phyloP scores from a whole-genome alignment of 371 early-diverging fungal genomes.

The Conidiobolus coronatus region DNA sequence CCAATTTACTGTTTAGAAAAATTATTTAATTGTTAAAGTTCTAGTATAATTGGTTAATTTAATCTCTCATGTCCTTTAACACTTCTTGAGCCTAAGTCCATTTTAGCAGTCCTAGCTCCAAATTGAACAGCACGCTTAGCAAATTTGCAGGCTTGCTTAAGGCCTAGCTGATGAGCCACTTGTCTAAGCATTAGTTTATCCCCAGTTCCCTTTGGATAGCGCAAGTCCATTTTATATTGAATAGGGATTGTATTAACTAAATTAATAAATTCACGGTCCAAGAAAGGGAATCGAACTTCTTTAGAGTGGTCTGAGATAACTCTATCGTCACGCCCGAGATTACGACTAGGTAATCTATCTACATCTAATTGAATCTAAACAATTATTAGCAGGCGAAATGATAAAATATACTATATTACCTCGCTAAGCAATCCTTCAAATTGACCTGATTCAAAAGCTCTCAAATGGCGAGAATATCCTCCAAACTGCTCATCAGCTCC shows the following conservation, averaged over 20 bases:
- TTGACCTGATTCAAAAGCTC: constrained; percentile 31
- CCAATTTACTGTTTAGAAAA: too few relatives aligned
- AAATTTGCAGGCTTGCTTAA: constrained; percentile 20
- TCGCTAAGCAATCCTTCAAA: constrained; percentile 45
- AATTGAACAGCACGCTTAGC: constrained; percentile 92
- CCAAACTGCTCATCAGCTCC: constrained; percentile 92
- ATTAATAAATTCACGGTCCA: constrained; percentile 42
- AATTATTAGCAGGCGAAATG: background rate
- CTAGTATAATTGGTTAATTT: too few relatives aligned
- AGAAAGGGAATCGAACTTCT: constrained; percentile 77
- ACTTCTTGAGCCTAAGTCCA: constrained; percentile 20
- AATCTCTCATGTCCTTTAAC: background rate
- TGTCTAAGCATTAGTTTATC: constrained; percentile 74
- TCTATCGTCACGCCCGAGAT: constrained; percentile 86
- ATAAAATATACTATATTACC: constrained; percentile 8
- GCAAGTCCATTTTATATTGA: constrained; percentile 53
- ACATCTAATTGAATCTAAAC: constrained; percentile 56
- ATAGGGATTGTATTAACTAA: constrained; percentile 46
- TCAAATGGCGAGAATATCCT: constrained; percentile 76
- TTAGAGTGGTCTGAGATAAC: constrained; percentile 71
- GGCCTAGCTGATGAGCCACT: constrained; percentile 29
- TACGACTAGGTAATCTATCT: constrained; percentile 57
- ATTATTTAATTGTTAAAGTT: too few relatives aligned
- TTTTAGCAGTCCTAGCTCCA: constrained; percentile 85
- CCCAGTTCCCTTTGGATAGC: constrained; percentile 58